Base-by-base conservation (phyloP, 2,329 filamentous ascomycete species). In the Fusarium pseudonygamai region DNA sequence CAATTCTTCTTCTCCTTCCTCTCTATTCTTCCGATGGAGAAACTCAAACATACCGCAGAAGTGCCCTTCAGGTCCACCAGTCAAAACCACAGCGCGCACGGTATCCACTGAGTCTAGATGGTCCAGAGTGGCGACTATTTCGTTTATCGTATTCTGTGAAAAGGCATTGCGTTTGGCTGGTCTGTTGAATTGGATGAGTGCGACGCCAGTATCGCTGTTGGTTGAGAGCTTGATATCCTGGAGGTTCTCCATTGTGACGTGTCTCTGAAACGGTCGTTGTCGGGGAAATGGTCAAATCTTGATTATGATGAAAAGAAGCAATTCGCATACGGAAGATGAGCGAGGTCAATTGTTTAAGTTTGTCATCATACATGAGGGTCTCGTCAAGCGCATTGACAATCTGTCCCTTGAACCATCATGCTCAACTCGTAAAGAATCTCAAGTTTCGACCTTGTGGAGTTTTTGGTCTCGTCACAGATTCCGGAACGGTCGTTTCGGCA, bases 151-250 rank as follows among this genome's bases (percentile, higher is more conserved):
- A 45, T 49, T 71, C n/a, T 61, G 71, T 24, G 71, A 43, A 50
- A 73, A 73, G 1, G 71, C 71, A 52, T 73, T 73, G 12, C 71
- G 71, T 47, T 73, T 73, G 10, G 71, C 67, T 22, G 71, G 67
- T 50, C 71, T 55, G 45, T 71, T 74, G 62, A 73, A 73, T 11
- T 74, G 71, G 3, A 73, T 45, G 5, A 67, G n/a, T 22, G 67
- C 71, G 22, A 73, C 59, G 7, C 56, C 71, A 7, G 45, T 74
- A 8, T 39, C 39, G 9, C 36, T 43, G 28, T 45, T 34, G 28
- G 53, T 30, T 3, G 32, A 50, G 28, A 73, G 57, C 24, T 58
- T 73, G 34, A 73, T 37, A 24, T 74, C 71, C 28, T 52, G 39
- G 24, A 73, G 71, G 18, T 52, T 71, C 14, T 73, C 55, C 71